phyloP scores from a whole-genome alignment of 2,329 filamentous ascomycete genomes.

The Cladobotryum mycophilum region DNA sequence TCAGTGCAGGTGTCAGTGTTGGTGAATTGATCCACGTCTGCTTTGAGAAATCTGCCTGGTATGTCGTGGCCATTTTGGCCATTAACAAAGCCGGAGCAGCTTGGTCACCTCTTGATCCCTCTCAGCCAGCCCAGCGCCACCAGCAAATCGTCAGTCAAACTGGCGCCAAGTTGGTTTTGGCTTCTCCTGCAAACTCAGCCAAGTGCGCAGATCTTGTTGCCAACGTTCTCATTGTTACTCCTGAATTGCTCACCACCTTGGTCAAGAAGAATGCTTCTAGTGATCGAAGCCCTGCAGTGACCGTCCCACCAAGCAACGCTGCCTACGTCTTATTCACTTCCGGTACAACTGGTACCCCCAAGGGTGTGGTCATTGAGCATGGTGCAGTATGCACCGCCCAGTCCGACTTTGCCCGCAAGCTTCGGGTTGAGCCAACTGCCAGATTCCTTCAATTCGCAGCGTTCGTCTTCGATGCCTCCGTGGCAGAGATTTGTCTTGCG shows the following conservation, averaged over 20 bases:
- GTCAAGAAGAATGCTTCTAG: background rate
- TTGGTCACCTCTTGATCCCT: slow-evolving; percentile 4
- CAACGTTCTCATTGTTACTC: background rate
- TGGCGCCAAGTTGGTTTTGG: no score
- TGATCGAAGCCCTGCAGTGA: background rate
- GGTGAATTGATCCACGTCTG: slow-evolving; percentile 3
- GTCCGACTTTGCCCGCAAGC: background rate
- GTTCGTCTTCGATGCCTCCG: slow-evolving; percentile 11
- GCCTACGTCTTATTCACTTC: slow-evolving; percentile 10
- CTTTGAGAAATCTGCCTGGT: slow-evolving; percentile 7
- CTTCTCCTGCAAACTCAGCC: background rate
- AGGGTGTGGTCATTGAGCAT: slow-evolving; percentile 8
- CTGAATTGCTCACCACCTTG: background rate
- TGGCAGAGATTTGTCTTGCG: slow-evolving; percentile 8
- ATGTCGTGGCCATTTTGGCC: slow-evolving; percentile 2
- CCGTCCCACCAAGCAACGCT: background rate
- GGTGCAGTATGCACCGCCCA: background rate
- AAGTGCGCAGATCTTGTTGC: background rate
- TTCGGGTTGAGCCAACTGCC: background rate
- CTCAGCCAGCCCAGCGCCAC: slow-evolving; percentile 2
- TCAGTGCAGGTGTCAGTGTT: background rate
- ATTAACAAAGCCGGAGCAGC: slow-evolving; percentile 8
- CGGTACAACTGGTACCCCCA: slow-evolving; percentile 6
- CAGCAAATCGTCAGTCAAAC: slow-evolving; percentile 4
- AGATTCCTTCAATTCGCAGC: slow-evolving; percentile 14